Evolutionary conservation across 192 early-diverging fungal species (phyloP).

Genomic region (Rhizophagus clarus): DNA sequence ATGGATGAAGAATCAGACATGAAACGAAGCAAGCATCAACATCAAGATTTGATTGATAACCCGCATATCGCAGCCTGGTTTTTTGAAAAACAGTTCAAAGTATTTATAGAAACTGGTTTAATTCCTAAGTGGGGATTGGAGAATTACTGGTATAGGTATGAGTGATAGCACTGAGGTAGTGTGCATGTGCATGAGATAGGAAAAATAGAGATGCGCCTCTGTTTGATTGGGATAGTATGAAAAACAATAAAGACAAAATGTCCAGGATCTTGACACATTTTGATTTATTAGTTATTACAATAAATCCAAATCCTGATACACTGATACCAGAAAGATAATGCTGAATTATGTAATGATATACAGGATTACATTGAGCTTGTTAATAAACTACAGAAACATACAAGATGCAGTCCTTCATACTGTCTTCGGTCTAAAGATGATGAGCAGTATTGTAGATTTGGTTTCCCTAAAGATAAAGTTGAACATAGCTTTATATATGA

Average conservation of each 20-base stretch:
- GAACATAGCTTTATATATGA: too few species aligned
- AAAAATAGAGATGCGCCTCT: background rate
- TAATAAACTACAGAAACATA: too few species aligned
- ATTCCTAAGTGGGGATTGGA: background rate
- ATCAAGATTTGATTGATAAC: conserved; percentile 1
- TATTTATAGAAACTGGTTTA: background rate
- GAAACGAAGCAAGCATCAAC: background rate
- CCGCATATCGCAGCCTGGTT: background rate
- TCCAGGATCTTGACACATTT: background rate
- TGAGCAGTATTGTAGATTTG: too few species aligned
- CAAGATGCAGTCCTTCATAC: too few species aligned
- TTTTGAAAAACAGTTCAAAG: background rate
- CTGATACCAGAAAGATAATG: background rate
- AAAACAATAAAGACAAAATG: background rate
- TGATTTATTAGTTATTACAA: background rate
- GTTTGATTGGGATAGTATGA: conserved; percentile 10
- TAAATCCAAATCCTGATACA: background rate
- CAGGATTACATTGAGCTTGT: too few species aligned
- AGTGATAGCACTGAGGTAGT: background rate
- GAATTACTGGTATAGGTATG: too few species aligned
- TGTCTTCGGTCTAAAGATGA: too few species aligned
- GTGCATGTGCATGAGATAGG: background rate
- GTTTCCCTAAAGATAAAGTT: too few species aligned
- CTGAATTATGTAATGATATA: too few species aligned
- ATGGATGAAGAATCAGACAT: background rate